These are phyloP conservation scores for Pulicaria dysenterica DNA, from an alignment of 129 eudicot genomes.

Conservation along the genomic window DNA sequence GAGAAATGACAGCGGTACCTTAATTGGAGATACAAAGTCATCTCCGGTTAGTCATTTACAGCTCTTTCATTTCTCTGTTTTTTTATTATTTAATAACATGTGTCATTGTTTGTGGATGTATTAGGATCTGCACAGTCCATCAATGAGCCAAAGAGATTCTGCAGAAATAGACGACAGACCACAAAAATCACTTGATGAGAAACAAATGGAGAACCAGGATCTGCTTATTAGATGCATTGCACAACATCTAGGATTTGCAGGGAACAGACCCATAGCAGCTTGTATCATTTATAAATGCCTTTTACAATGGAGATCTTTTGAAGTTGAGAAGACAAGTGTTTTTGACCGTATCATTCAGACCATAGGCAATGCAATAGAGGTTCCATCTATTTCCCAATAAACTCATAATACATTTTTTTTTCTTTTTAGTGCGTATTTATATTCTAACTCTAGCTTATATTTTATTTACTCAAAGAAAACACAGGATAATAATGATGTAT, in stretches of 20 bases:
- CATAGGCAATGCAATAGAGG: constrained; percentile 94
- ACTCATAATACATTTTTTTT: background rate
- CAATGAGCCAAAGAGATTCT: constrained; percentile 52
- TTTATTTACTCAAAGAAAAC: constrained; percentile 45
- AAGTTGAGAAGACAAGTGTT: constrained; percentile 87
- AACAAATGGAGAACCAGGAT: constrained; percentile 89
- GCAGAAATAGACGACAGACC: constrained; percentile 85
- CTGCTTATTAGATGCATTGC: constrained; percentile 77
- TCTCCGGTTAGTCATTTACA: constrained; percentile 44
- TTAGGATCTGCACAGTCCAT: constrained; percentile 74
- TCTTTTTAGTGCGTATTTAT: background rate
- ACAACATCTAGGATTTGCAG: constrained; percentile 81
- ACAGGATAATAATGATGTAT: constrained; percentile 79
- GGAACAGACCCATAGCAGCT: constrained; percentile 81
- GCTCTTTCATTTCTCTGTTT: constrained; percentile 11
- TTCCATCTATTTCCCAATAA: constrained; percentile 24
- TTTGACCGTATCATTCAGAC: constrained; percentile 90
- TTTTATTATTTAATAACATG: constrained; percentile 2
- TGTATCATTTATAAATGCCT: constrained; percentile 93
- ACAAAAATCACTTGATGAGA: constrained; percentile 93
- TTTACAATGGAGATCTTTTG: constrained; percentile 96
- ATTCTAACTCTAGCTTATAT: constrained; percentile 14
- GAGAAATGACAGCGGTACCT: constrained; percentile 78
- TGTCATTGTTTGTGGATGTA: constrained; percentile 24
- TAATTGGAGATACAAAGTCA: constrained; percentile 53